Evolutionary conservation across 2,329 filamentous ascomycete genomes (phyloP).

Genomic region (Colletotrichum tabaci): DNA sequence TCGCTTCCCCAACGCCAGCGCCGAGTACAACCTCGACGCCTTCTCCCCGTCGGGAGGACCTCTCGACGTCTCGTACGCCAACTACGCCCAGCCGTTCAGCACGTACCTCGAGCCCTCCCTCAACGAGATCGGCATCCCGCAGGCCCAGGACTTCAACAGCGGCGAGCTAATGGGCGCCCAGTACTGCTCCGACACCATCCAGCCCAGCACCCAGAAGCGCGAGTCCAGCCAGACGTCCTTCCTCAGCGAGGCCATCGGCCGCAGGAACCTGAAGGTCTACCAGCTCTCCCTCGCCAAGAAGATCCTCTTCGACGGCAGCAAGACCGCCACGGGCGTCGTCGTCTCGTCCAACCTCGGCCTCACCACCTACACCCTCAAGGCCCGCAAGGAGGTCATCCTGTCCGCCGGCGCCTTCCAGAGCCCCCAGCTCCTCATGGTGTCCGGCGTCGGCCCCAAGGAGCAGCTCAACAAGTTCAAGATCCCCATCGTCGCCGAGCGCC

Average conservation of each 20-base stretch:
- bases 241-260: constrained; percentile 47
- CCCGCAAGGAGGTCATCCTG: constrained; percentile 79
- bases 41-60: constrained; percentile 48
- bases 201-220: constrained; percentile 47
- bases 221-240: constrained; percentile 57
- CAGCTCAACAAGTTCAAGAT: constrained; percentile 57
- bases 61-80: constrained; percentile 47
- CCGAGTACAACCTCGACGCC: constrained; percentile 47
- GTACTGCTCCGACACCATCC: constrained; percentile 48
- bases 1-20: constrained; percentile 43
- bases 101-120: constrained; percentile 51
- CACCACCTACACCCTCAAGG: constrained; percentile 35
- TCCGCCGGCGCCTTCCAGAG: constrained; percentile 87
- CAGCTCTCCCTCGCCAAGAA: constrained; percentile 58
- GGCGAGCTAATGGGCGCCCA: constrained; percentile 58
- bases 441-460: constrained; percentile 62
- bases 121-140: constrained; percentile 57
- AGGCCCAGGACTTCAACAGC: constrained; percentile 54
- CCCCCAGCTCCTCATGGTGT: constrained; percentile 75
- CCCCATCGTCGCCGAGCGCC: constrained; percentile 65
- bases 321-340: constrained; percentile 58
- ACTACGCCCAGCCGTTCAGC: constrained; percentile 46
- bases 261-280: constrained; percentile 56
- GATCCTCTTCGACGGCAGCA: constrained; percentile 59
- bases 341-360: constrained; percentile 46